Base-by-base conservation (phyloP, 108 stramenopile species). In the Mediolabrus comicus region DNA sequence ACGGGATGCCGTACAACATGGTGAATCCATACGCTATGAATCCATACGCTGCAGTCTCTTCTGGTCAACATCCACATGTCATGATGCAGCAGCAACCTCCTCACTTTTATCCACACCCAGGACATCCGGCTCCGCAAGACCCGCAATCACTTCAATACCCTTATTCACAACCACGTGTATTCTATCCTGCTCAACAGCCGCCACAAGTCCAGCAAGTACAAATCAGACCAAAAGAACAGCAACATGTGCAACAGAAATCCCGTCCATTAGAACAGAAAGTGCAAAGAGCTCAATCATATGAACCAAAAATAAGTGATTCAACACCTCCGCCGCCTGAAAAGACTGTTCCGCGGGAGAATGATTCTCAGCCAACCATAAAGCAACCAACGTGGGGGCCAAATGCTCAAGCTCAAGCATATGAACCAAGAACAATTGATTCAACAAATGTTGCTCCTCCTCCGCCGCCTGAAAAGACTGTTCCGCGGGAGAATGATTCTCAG, bases 341-440 rank as follows among this genome's bases (percentile, higher is more conserved):
- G 17, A 28, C 16, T 17, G 39, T 16, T 2, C 39, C 46, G 1
- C 46, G 22, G n/a, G 51, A 36, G 35, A 66, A 54, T 54, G 54
- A 52, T 53, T 34, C 34, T 33, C 52, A 33, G 24, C 35, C 53
- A 39, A 25, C 35, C 22, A 4, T 38, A 32, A 32, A 35, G 3
- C 60, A 39, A 34, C 65, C 35, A 54, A 66, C 27, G 17, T 66
- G 65, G 65, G 65, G 65, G 17, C 65, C 65, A 54, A 53, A 36
- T 27, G 65, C 53, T 49, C 46, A 49, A 49, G 22, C 7, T 0
- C 55, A 56, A 27, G n/a, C 55, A 43, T 39, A n/a, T 30, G 30
- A n/a, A 49, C 46, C 46, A 49, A 49, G 19, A 49, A n/a, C 26
- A 43, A 43, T n/a, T 29, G 30, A 62, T 39, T 29, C 38, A n/a